Percentiles rank a stretch among this genome's conserved stretches.
Conservation (phyloP, 306 rosid species). For the Begonia masoniana region DNA sequence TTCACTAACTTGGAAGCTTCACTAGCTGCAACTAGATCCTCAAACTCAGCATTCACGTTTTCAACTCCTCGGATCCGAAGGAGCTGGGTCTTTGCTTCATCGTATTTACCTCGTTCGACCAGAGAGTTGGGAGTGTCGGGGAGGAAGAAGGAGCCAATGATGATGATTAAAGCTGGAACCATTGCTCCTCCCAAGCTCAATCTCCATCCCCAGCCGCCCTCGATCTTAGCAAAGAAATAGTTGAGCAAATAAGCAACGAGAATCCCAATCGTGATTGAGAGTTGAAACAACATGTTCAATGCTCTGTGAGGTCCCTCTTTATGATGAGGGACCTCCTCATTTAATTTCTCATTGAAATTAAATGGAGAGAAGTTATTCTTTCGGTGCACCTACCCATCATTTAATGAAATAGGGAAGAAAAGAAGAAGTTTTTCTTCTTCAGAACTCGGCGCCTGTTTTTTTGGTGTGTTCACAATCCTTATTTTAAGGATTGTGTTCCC, state of each 20-base stretch:
- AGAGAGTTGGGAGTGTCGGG: conserved; percentile 75
- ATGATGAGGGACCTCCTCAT: too few species aligned
- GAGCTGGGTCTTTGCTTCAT: conserved; percentile 35
- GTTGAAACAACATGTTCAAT: conserved; percentile 64
- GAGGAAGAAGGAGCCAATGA: conserved; percentile 39
- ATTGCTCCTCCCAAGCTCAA: conserved; percentile 66
- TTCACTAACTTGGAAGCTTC: conserved; percentile 31
- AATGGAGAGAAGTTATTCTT: too few species aligned
- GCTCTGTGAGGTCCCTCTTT: too few species aligned
- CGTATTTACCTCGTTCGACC: conserved; percentile 30
- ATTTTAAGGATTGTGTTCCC: too few species aligned
- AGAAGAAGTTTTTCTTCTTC: too few species aligned
- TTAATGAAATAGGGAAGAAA: too few species aligned
- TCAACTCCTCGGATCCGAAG: conserved; percentile 28
- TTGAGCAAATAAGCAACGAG: conserved; percentile 46
- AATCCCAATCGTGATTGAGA: conserved; percentile 64
- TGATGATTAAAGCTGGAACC: conserved; percentile 53
- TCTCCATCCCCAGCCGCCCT: conserved; percentile 70
- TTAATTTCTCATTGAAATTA: too few species aligned
- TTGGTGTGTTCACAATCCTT: too few species aligned
- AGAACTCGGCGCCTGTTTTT: too few species aligned
- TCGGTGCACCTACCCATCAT: too few species aligned
- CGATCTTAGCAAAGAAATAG: conserved; percentile 34
- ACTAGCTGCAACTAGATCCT: conserved; percentile 43
- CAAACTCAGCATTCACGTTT: conserved; percentile 44